phyloP scores from a whole-genome alignment of 805 yeast genomes.

The Cyberlindnera americana region DNA sequence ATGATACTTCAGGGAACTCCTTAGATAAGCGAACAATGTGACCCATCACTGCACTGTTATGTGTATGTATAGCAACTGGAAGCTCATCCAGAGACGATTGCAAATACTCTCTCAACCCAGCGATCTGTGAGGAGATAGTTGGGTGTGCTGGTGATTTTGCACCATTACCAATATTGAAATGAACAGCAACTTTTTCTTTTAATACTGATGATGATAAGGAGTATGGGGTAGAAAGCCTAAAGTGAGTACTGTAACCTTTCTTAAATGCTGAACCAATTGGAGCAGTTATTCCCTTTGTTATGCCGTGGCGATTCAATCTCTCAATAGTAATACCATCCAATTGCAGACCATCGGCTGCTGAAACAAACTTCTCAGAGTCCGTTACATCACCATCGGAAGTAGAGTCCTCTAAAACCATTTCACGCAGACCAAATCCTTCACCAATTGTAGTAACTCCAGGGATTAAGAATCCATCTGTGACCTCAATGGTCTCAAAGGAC shows the following conservation, averaged over 20 bases:
- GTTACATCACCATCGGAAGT: constrained; percentile 5
- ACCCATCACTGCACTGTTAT: constrained; percentile 4
- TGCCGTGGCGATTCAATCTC: constrained; percentile 6
- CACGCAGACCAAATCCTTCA: constrained; percentile 9
- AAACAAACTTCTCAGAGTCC: background rate
- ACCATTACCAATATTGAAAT: constrained; percentile 6
- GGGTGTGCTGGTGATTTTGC: constrained; percentile 5
- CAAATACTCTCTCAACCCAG: constrained; percentile 5
- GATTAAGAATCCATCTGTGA: constrained; percentile 5
- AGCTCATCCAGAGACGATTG: background rate
- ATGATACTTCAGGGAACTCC: constrained; percentile 4
- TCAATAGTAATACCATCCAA: constrained; percentile 6
- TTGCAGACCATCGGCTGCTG: constrained; percentile 10
- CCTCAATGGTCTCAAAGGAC: background rate
- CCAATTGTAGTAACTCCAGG: constrained; percentile 8
- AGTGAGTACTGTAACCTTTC: constrained; percentile 9
- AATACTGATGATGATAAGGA: constrained; percentile 3
- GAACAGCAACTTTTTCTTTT: constrained; percentile 7
- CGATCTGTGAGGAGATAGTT: constrained; percentile 8
- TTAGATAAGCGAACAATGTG: constrained; percentile 3
- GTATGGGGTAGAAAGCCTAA: constrained; percentile 1
- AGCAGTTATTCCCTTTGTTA: constrained; percentile 8
- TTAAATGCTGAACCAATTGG: constrained; percentile 5
- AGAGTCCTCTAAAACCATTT: constrained; percentile 6
- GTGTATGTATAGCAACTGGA: constrained; percentile 8